Evolutionary conservation across 2,329 filamentous ascomycete species (phyloP), one percentile per base, ranked within the genome.

Genomic region (Pseudogymnoascus verrucosus): DNA sequence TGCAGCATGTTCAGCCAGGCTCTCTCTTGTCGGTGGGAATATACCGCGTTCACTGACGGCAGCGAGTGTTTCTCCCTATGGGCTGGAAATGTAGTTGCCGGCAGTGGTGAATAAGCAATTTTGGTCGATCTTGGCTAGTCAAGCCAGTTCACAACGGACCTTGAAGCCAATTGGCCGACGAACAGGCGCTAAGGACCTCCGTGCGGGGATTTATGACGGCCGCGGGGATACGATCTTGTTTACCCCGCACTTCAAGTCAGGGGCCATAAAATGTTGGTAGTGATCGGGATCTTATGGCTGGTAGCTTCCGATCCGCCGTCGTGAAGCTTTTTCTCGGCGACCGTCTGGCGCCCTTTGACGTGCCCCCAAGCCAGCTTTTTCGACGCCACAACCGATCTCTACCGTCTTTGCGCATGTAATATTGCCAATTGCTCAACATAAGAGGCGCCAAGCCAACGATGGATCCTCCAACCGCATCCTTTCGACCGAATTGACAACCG

Each of bases 181-280:
- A n/a, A 11, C n/a, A 16, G 11, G n/a, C n/a, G 26, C 47, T 16
- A 34, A 57, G 8, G 4, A n/a, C 2, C 10, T 23, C 34, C 28
- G 51, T 57, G 51, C 51, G 51, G 51, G 28, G 51, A 34, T 34
- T 57, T 57, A 34, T 57, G 51, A 57, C 26, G n/a, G 28, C 21
- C 10, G n/a, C 16, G 51, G 51, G 51, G 51, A 19, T 19, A 19
- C 19, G 16, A 34, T 57, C 10, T n/a, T 19, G 51, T 12, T 57
- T 57, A 57, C 51, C 51, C 51, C 51, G 51, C 51, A 57, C 51
- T 57, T 34, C 28, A 57, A 12, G 14, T 8, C 51, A 57, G 51
- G 51, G 28, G 51, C 19, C 10, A 34, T 28, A 1, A 57, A 54
- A 54, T 14, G 4, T 54, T 26, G 23, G 3, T 16, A 14, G 2